These are phyloP conservation scores for Cymbopogon citratus DNA, from an alignment of 176 grass and related monocot species.

Conservation along the genomic window DNA sequence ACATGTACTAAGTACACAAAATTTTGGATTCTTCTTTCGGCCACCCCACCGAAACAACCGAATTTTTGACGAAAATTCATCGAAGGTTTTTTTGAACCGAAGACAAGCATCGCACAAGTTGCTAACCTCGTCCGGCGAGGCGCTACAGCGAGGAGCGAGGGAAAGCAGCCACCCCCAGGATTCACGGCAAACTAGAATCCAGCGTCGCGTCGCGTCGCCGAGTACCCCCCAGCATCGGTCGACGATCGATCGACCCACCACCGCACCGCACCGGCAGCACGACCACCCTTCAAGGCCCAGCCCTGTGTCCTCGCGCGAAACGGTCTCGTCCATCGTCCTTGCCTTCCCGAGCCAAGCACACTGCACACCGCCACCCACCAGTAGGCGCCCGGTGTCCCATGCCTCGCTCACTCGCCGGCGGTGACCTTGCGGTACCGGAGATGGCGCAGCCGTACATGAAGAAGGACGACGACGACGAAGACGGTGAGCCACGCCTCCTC, in stretches of 20 bases:
- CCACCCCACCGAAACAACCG: no score
- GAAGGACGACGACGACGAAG: slow-evolving; percentile 74
- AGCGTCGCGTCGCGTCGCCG: background rate
- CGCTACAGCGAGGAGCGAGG: slow-evolving; percentile 18
- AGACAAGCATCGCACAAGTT: no score
- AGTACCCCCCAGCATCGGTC: background rate
- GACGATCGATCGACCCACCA: background rate
- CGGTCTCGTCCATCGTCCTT: background rate
- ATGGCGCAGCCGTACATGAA: slow-evolving; percentile 77
- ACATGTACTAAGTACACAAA: no score
- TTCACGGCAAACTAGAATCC: background rate
- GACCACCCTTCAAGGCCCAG: background rate
- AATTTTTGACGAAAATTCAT: no score
- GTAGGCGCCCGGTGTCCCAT: background rate
- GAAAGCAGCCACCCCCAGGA: no score
- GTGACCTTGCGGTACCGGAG: slow-evolving; percentile 44
- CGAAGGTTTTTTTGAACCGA: no score
- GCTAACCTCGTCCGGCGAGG: no score
- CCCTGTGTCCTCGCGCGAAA: background rate
- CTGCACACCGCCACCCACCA: background rate
- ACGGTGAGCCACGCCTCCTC: slow-evolving; percentile 19
- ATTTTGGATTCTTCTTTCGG: no score
- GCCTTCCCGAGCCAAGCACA: background rate
- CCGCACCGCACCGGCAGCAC: background rate
- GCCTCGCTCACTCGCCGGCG: slow-evolving; percentile 46